phyloP scores from a whole-genome alignment of 2,329 filamentous ascomycete genomes.

The Penicillium sp. region DNA sequence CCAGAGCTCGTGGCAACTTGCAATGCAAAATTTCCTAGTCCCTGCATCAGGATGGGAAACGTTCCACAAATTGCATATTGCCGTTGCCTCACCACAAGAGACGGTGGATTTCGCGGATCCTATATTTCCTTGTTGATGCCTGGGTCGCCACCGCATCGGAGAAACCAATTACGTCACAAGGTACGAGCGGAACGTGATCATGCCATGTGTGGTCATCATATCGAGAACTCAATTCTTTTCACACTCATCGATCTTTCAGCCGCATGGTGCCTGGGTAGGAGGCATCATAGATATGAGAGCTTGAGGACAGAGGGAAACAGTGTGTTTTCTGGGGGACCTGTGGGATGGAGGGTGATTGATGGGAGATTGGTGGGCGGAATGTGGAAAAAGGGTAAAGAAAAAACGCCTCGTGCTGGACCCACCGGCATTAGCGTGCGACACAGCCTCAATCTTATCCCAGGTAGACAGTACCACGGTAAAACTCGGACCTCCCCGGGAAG shows the following conservation, averaged over 20 bases:
- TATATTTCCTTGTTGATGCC: too few species aligned
- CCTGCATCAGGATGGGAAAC: too few species aligned
- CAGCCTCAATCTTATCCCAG: slow-evolving; percentile 18
- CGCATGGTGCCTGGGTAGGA: not conserved
- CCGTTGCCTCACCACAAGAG: too few species aligned
- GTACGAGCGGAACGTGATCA: too few species aligned
- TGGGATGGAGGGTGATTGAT: not conserved
- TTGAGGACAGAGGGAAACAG: too few species aligned
- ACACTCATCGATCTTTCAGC: not conserved
- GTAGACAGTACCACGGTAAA: slow-evolving; percentile 7
- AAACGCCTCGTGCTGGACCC: slow-evolving; percentile 14
- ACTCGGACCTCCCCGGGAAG: accelerated
- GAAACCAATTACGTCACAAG: too few species aligned
- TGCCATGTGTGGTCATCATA: not conserved
- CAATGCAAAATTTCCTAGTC: too few species aligned
- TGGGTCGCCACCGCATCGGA: too few species aligned
- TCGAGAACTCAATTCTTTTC: not conserved
- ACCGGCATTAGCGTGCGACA: slow-evolving; percentile 19
- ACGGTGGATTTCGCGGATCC: too few species aligned
- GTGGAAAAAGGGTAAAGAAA: not conserved
- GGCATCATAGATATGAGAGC: not conserved
- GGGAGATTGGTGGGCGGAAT: too few species aligned
- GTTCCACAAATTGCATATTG: too few species aligned
- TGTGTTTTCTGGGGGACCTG: not conserved
- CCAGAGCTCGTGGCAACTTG: too few species aligned